Conservation (phyloP, 2,329 filamentous ascomycete species). For the Alternaria consortialis region DNA sequence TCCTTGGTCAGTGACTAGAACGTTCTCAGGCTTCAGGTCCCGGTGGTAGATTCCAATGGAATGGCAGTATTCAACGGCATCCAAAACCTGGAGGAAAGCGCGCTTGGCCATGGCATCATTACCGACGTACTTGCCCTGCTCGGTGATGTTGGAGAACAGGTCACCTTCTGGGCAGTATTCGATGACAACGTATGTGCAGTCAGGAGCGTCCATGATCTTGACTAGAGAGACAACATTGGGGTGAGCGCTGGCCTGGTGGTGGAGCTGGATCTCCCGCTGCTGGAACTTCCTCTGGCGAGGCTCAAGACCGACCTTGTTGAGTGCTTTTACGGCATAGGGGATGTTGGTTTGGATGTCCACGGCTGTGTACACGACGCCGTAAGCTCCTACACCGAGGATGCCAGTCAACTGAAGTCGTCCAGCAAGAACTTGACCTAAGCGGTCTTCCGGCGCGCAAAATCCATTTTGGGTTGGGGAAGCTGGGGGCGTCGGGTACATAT, state of each 20-base stretch:
- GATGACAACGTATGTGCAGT: constrained; percentile 95
- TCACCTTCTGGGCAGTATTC: constrained; percentile 98
- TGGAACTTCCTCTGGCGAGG: constrained; percentile 88
- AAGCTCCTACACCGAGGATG: constrained; percentile 91
- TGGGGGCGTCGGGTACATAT: constrained; percentile 62
- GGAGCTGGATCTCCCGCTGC: constrained; percentile 88
- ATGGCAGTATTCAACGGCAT: constrained; percentile 97
- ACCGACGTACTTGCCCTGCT: constrained; percentile 89
- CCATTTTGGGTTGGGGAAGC: constrained; percentile 57
- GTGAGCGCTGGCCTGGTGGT: constrained; percentile 88
- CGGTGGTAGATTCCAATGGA: constrained; percentile 92
- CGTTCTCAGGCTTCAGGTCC: constrained; percentile 98
- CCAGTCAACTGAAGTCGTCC: constrained; percentile 83
- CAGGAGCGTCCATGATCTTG: constrained; percentile 88
- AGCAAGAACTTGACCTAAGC: constrained; percentile 83
- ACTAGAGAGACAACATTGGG: constrained; percentile 92
- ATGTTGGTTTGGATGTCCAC: constrained; percentile 82
- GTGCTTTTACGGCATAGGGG: constrained; percentile 93
- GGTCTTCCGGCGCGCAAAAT: constrained; percentile 73
- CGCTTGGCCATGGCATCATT: constrained; percentile 88
- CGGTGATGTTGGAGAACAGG: constrained; percentile 96
- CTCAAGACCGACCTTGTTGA: constrained; percentile 94
- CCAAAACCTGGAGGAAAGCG: constrained; percentile 93
- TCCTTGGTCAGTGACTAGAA: constrained; percentile 87
- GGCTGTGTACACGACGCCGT: constrained; percentile 94